Conservation (phyloP, 768 basidiomycete species). For the Lactarius tabidus region DNA sequence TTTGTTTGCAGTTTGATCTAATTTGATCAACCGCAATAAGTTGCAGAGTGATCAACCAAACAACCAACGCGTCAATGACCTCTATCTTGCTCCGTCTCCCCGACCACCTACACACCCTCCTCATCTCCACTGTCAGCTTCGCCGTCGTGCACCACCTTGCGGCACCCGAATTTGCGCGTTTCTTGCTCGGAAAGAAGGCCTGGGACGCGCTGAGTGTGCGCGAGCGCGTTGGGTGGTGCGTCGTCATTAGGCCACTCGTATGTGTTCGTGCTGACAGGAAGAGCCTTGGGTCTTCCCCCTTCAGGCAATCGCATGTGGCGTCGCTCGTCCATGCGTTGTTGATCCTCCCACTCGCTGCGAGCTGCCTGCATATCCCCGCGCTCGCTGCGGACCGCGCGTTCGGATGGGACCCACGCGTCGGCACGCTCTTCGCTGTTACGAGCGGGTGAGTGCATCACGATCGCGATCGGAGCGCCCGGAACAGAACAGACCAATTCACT, state of each 20-base stretch:
- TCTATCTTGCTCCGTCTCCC: conserved; percentile 40
- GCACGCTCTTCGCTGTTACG: conserved; percentile 62
- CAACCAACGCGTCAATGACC: conserved; percentile 9
- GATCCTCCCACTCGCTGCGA: conserved; percentile 59
- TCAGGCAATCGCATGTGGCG: conserved; percentile 64
- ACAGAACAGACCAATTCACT: background rate
- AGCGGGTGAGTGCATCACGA: conserved; percentile 49
- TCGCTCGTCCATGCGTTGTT: conserved; percentile 71
- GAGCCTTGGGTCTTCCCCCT: background rate
- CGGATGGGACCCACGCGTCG: conserved; percentile 63
- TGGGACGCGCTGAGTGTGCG: conserved; percentile 30
- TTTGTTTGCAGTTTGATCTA: too few species aligned
- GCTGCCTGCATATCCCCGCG: conserved; percentile 44
- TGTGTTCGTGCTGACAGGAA: background rate
- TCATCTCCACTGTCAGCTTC: conserved; percentile 54
- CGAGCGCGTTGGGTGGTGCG: conserved; percentile 12
- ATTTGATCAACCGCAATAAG: too few species aligned
- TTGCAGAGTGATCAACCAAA: background rate
- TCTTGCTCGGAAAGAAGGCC: conserved; percentile 48
- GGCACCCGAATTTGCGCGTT: conserved; percentile 42
- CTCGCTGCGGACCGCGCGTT: conserved; percentile 63
- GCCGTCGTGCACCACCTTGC: conserved; percentile 52
- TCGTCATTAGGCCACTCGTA: background rate
- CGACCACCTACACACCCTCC: conserved; percentile 50
- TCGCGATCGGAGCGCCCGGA: background rate